Percentiles rank a stretch among this genome's conserved stretches.
Evolutionary conservation across 2,329 filamentous ascomycete species (phyloP).

Genomic region (Hypoxylon sp.): DNA sequence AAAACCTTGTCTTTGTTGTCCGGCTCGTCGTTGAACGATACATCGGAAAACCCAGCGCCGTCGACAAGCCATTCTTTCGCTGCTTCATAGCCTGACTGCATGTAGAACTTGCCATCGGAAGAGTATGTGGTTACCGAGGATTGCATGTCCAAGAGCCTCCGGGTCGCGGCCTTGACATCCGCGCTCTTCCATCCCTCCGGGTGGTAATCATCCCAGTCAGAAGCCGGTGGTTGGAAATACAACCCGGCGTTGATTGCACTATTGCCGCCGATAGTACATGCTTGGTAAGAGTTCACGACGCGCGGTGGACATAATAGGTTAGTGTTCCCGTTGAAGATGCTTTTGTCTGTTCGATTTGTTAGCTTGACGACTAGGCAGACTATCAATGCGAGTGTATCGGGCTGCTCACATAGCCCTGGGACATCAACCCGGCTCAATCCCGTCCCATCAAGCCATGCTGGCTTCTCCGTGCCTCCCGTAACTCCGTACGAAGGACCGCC

Average conservation of each 20-base stretch:
- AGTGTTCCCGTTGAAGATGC: slow-evolving; percentile 60
- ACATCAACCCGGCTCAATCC: slow-evolving; percentile 65
- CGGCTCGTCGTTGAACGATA: slow-evolving; percentile 60
- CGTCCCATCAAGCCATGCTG: slow-evolving; percentile 62
- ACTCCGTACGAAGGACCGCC: slow-evolving; percentile 64
- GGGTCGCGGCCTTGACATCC: slow-evolving; percentile 61
- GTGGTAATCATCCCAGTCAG: slow-evolving; percentile 65
- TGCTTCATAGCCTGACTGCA: slow-evolving; percentile 61
- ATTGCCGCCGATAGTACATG: slow-evolving; percentile 64
- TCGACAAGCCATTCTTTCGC: slow-evolving; percentile 64
- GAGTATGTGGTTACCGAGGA: slow-evolving; percentile 60
- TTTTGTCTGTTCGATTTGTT: slow-evolving; percentile 54
- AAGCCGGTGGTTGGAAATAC: slow-evolving; percentile 65
- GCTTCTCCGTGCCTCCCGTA: slow-evolving; percentile 61
- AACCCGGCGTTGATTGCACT: slow-evolving; percentile 67
- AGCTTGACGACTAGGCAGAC: slow-evolving; percentile 19
- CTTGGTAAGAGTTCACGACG: slow-evolving; percentile 59
- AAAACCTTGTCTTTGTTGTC: slow-evolving; percentile 62
- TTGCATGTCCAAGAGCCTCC: slow-evolving; percentile 59
- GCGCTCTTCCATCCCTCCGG: slow-evolving; percentile 63
- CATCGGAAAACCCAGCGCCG: slow-evolving; percentile 60
- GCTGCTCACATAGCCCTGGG: slow-evolving; percentile 60
- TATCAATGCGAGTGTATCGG: too few species aligned
- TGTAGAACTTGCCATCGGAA: slow-evolving; percentile 58
- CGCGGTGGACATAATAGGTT: slow-evolving; percentile 57